phyloP scores from a whole-genome alignment of 192 early-diverging fungal species.

The Coemansia umbellata region DNA sequence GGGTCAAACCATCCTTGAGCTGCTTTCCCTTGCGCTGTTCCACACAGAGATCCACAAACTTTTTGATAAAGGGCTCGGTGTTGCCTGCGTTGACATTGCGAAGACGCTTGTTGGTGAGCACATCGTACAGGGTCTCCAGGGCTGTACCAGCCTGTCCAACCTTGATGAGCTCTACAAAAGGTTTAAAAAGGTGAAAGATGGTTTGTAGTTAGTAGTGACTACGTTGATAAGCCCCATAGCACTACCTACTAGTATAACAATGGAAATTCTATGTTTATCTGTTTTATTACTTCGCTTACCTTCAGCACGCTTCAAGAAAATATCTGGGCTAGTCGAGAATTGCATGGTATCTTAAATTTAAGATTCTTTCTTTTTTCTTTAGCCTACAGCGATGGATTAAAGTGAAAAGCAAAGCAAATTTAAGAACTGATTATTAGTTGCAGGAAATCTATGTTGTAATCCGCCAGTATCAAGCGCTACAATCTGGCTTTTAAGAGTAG shows the following conservation, averaged over 20 bases:
- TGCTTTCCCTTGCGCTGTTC: constrained; percentile 83
- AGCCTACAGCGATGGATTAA: not conserved
- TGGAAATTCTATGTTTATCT: too few relatives aligned
- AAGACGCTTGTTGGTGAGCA: constrained; percentile 86
- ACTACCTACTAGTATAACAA: too few relatives aligned
- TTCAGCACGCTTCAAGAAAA: constrained; percentile 84
- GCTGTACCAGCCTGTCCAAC: constrained; percentile 83
- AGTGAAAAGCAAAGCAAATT: too few relatives aligned
- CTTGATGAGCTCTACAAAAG: constrained; percentile 59
- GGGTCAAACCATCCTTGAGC: constrained; percentile 92
- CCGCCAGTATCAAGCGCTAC: too few relatives aligned
- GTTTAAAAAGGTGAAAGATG: not conserved
- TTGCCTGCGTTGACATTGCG: constrained; percentile 71
- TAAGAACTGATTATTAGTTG: too few relatives aligned
- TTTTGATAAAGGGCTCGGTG: constrained; percentile 91
- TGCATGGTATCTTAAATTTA: not conserved
- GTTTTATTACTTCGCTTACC: constrained; percentile 48
- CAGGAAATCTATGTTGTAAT: too few relatives aligned
- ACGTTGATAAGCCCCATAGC: not conserved
- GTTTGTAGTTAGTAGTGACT: constrained; percentile 7
- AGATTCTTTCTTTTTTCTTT: not conserved
- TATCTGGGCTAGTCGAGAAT: constrained; percentile 59
- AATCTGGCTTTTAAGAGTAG: too few relatives aligned
- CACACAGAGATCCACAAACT: constrained; percentile 90
- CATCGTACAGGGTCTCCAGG: constrained; percentile 84